Evolutionary conservation across 192 early-diverging fungal genomes (phyloP).

Genomic region (Backusella australiensis): DNA sequence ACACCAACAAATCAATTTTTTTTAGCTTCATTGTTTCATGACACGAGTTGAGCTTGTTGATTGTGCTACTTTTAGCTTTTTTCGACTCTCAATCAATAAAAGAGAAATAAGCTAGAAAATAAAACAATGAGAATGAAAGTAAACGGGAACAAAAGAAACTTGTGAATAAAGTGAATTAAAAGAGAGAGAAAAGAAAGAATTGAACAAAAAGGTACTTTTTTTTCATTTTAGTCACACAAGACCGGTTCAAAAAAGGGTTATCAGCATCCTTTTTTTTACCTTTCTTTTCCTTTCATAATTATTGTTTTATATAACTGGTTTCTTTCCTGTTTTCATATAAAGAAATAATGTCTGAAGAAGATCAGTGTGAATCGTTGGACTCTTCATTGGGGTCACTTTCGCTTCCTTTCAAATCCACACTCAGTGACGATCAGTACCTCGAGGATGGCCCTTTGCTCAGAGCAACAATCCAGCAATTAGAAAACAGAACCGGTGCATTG

Average conservation of each 20-base stretch:
- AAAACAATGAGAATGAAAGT: neutral
- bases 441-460: slow-evolving; percentile 70
- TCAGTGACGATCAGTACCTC: slow-evolving; percentile 2
- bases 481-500: slow-evolving; percentile 55
- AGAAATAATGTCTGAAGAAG: slow-evolving; percentile 5
- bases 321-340: neutral
- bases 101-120: neutral
- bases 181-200: neutral
- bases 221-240: neutral
- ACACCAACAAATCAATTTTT: neutral
- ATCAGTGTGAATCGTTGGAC: neutral
- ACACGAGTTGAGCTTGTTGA: neutral
- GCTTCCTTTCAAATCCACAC: neutral
- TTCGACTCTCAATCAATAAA: neutral
- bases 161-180: neutral
- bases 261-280: neutral
- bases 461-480: slow-evolving; percentile 54
- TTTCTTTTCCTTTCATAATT: neutral
- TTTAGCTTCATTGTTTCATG: neutral
- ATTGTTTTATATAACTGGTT: neutral
- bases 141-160: neutral
- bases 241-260: neutral
- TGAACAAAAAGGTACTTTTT: too few relatives aligned
- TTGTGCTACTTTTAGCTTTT: neutral
- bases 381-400: neutral